Percentiles rank a stretch among this genome's conserved stretches.
phyloP scores from a whole-genome alignment of 129 eudicot species.

The Scalesia atractyloides region DNA sequence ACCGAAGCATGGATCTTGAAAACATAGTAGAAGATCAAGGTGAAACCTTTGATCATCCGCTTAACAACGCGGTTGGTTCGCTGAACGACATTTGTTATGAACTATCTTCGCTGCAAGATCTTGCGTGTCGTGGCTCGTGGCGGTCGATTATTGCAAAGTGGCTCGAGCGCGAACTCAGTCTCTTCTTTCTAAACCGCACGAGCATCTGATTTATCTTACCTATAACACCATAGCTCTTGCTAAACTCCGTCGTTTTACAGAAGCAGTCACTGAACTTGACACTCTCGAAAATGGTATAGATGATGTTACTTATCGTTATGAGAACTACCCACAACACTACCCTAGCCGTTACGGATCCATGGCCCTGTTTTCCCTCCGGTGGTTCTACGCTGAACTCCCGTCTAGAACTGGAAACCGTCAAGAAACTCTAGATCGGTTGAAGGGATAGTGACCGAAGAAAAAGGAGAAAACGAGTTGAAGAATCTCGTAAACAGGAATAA shows the following conservation, averaged over 20 bases:
- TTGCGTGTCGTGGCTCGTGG: slow-evolving; percentile 90
- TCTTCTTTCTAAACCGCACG: slow-evolving; percentile 77
- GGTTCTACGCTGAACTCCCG: slow-evolving; percentile 79
- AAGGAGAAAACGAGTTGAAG: slow-evolving; percentile 42
- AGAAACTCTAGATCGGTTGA: slow-evolving; percentile 72
- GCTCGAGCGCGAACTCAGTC: slow-evolving; percentile 65
- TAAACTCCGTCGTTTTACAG: slow-evolving; percentile 77
- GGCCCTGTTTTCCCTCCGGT: slow-evolving; percentile 81
- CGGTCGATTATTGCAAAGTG: slow-evolving; percentile 70
- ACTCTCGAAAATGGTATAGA: slow-evolving; percentile 56
- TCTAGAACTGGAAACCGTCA: slow-evolving; percentile 48
- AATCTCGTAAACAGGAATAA: slow-evolving; percentile 83
- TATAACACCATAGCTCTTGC: slow-evolving; percentile 72
- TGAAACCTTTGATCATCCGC: slow-evolving; percentile 45
- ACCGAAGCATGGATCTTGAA: slow-evolving; percentile 15
- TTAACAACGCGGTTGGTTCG: slow-evolving; percentile 47
- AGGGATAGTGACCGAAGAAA: slow-evolving; percentile 39
- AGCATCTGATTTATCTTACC: slow-evolving; percentile 77
- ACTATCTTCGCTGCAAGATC: slow-evolving; percentile 69
- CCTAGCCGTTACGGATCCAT: slow-evolving; percentile 66
- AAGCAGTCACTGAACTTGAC: slow-evolving; percentile 59
- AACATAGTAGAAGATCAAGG: slow-evolving; percentile 13
- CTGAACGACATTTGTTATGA: slow-evolving; percentile 68
- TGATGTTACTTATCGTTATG: slow-evolving; percentile 41
- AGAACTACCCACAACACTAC: slow-evolving; percentile 58